Base-by-base conservation (phyloP, 2,329 filamentous ascomycete species). In the Trichoderma atroviride region DNA sequence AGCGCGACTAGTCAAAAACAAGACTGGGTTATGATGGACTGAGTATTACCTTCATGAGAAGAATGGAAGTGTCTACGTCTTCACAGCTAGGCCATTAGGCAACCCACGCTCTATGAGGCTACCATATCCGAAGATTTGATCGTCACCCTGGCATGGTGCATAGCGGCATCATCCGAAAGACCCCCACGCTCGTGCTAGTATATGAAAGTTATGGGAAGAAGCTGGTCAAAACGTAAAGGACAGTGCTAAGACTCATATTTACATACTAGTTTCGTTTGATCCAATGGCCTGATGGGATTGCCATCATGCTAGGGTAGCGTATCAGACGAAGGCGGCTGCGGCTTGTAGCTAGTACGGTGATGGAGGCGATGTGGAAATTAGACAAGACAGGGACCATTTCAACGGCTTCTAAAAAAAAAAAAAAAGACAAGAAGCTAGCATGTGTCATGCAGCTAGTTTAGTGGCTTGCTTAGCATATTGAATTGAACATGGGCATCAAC, bases 391-490 rank as follows among this genome's bases (percentile, higher is more conserved):
- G 40, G 40, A 43, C 40, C 37, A 43, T 43, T 19, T 43, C 19
- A 19, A 43, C 40, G 40, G 40, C 40, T 43, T n/a, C 40, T 43
- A 43, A 43, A 43, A 43, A 43, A n/a, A 43, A 43, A 43, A n/a
- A 5, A 16, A 9, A 43, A 10, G 16, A 43, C 19, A n/a, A 19
- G 27, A 29, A 22, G 16, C 29, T 57, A 29, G 35, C 52, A 66
- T 47, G 62, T 66, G 52, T 66, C 62, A 66, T 66, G 62, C 33
- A 57, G 62, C 43, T 31, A 47, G 4, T 4, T 24, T 57, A 43
- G 50, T 22, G 35, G 43, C 47, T 58, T 27, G 10, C 4, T 57
- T 31, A 57, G n/a, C 31, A 5, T n/a, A 50, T 35, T 27, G 29
- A 22, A 33, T 35, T 10, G 24, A 43, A 31, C 24, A 57, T 14